These are phyloP conservation scores for Calcarisporium arbuscula DNA, from an alignment of 2,329 filamentous ascomycete species.

Conservation along the genomic window DNA sequence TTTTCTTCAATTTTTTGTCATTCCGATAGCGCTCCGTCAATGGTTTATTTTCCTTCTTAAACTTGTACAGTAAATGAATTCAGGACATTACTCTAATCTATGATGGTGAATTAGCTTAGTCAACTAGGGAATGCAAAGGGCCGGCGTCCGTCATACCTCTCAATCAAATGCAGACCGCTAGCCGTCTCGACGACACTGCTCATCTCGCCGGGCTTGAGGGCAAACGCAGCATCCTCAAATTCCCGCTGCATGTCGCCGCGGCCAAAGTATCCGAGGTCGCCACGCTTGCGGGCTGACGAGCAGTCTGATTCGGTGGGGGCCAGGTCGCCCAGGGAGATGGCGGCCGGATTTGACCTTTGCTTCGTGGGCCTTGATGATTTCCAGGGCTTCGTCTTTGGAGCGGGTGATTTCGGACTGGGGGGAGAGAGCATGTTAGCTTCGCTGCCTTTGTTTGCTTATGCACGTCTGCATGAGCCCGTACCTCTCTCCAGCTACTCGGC, in stretches of 20 bases:
- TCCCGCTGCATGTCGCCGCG: constrained; percentile 97
- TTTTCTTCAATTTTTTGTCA: too few species aligned
- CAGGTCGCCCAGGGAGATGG: constrained; percentile 68
- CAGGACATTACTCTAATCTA: too few species aligned
- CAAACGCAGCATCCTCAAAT: constrained; percentile 94
- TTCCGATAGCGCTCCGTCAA: too few species aligned
- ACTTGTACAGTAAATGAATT: too few species aligned
- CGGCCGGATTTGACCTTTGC: constrained; percentile 65
- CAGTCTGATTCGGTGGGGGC: constrained; percentile 90
- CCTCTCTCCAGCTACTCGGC: constrained; percentile 87
- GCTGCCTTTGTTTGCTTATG: not conserved
- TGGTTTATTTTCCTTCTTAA: too few species aligned
- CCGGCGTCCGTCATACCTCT: constrained; percentile 71
- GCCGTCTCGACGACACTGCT: constrained; percentile 86
- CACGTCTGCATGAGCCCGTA: constrained; percentile 19
- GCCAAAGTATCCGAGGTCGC: constrained; percentile 92
- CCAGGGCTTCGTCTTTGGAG: constrained; percentile 76
- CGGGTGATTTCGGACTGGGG: constrained; percentile 73
- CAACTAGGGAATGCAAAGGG: too few species aligned
- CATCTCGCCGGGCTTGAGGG: constrained; percentile 78
- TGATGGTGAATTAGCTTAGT: too few species aligned
- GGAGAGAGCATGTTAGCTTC: constrained; percentile 6
- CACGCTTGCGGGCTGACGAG: constrained; percentile 87
- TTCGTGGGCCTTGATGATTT: constrained; percentile 71
- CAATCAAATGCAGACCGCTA: constrained; percentile 91